A percentile compares a stretch with the other conserved stretches of the same genome.
These are phyloP conservation scores for Olyra latifolia DNA, from an alignment of 176 grass and related monocot genomes.

Conservation along the genomic window DNA sequence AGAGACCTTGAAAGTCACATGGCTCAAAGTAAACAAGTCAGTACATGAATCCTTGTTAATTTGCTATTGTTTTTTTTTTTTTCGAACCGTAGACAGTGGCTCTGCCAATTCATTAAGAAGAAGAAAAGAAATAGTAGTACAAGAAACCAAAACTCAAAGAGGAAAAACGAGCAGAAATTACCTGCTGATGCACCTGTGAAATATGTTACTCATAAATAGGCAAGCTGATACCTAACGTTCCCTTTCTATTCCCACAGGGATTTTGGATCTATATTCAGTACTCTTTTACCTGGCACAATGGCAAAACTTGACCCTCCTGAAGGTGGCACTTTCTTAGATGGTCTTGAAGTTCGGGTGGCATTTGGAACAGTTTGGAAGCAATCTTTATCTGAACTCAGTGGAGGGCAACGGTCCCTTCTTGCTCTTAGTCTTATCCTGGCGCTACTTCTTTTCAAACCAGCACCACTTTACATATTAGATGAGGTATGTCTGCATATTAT, in stretches of 20 bases:
- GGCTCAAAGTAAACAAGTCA: constrained; percentile 99
- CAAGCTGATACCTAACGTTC: constrained; percentile 24
- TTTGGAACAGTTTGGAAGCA: constrained; percentile 99
- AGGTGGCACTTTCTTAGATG: constrained; percentile 89
- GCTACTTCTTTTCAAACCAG: constrained; percentile 95
- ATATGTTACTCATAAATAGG: not conserved
- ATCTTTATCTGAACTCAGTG: constrained; percentile 95
- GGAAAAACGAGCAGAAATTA: too few species aligned
- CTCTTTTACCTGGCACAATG: constrained; percentile 89
- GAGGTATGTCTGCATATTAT: constrained; percentile 57
- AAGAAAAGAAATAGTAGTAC: too few species aligned
- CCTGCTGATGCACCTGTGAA: too few species aligned
- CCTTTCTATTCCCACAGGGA: constrained; percentile 59
- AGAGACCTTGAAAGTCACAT: constrained; percentile 91
- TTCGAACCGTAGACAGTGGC: too few species aligned
- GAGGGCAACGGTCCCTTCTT: constrained; percentile 95
- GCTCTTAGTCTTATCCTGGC: constrained; percentile 97
- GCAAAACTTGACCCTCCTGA: constrained; percentile 97
- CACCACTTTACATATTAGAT: constrained; percentile 96
- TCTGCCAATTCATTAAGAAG: too few species aligned
- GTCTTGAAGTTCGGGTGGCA: constrained; percentile 94
- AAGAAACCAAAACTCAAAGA: too few species aligned
- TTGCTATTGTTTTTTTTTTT: constrained; percentile 30
- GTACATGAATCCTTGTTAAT: constrained; percentile 29
- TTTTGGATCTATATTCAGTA: constrained; percentile 98